Conservation (phyloP, 768 basidiomycete species). For the Ephemerocybe angulata region DNA sequence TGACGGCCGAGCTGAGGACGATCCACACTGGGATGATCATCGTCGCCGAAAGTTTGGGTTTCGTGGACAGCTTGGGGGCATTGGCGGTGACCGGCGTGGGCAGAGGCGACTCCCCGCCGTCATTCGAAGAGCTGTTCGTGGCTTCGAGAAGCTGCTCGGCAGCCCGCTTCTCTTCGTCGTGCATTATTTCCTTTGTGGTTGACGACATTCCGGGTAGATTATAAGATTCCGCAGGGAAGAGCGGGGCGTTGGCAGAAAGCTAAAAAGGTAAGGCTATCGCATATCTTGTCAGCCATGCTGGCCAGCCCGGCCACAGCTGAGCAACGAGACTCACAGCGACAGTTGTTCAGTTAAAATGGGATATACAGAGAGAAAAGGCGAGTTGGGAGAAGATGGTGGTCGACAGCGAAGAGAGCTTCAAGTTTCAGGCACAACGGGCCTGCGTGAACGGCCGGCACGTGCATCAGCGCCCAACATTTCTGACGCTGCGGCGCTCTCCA, state of each 20-base stretch:
- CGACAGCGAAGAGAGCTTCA: neutral
- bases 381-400: neutral
- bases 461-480: neutral
- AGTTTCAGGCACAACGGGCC: constrained; percentile 3
- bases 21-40: constrained; percentile 93
- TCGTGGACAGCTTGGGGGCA: constrained; percentile 30
- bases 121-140: constrained; percentile 14
- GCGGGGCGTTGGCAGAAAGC: neutral
- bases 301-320: neutral
- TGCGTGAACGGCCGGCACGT: neutral
- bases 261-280: constrained; percentile 1
- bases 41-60: constrained; percentile 57
- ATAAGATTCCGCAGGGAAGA: neutral
- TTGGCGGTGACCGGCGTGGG: constrained; percentile 52
- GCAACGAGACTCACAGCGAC: constrained; percentile 6
- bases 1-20: constrained; percentile 80
- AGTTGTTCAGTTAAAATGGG: neutral
- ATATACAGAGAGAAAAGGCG: neutral
- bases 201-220: constrained; percentile 7
- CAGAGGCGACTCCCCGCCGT: constrained; percentile 30
- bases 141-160: constrained; percentile 22
- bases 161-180: constrained; percentile 26
- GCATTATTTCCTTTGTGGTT: constrained; percentile 8
- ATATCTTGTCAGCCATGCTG: constrained; percentile 1
- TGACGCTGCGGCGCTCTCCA: constrained; percentile 6